Base-by-base conservation (phyloP, 2,329 filamentous ascomycete species). In the Lachnellula subtilissima region DNA sequence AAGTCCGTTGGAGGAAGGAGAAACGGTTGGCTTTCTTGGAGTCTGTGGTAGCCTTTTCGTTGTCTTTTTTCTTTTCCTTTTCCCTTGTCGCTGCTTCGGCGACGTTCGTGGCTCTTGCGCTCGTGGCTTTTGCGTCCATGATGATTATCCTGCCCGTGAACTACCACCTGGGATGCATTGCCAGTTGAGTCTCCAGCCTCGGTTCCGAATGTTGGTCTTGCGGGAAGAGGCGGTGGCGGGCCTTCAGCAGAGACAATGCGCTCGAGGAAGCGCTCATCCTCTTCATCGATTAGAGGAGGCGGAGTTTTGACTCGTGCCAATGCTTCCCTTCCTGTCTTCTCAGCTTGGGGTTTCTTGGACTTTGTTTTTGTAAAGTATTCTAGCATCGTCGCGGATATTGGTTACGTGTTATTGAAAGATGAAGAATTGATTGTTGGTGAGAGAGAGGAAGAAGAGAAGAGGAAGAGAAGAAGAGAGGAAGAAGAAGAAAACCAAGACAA, bases 351-450 rank as follows among this genome's bases (percentile, higher is more conserved):
- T 71, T 85, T 83, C 73, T 85, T 86, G 66, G 78, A 73, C 69
- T 85, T 86, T 69, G 81, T 85, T 73, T 79, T 81, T 37, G 76
- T 73, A 62, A 86, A 80, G 70, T 83, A 86, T 70, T 86, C 82
- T 59, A 86, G 67, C 84, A 87, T 87, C 49, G 61, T 68, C 52
- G 53, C 56, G 52, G 49, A 48, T 57, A 25, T 22, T 19, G 52
- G 22, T 22, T 19, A 49, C 40, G 7, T 42, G 37, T 48, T 42
- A 19, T 42, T 15, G 39, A 42, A 9, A 3, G 8, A 3, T 32
- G 28, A 32, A 9, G 9, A 32, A 32, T 32, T 32, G 8, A 11
- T 4, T 8, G 8, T 32, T 11, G 28, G 9, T 32, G 3, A 9
- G 3, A 11, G 8, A n/a, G n/a, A n/a, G n/a, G n/a, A 32, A 9